Evolutionary conservation across 306 rosid species (phyloP).

Genomic region (Spatholobus suberectus): DNA sequence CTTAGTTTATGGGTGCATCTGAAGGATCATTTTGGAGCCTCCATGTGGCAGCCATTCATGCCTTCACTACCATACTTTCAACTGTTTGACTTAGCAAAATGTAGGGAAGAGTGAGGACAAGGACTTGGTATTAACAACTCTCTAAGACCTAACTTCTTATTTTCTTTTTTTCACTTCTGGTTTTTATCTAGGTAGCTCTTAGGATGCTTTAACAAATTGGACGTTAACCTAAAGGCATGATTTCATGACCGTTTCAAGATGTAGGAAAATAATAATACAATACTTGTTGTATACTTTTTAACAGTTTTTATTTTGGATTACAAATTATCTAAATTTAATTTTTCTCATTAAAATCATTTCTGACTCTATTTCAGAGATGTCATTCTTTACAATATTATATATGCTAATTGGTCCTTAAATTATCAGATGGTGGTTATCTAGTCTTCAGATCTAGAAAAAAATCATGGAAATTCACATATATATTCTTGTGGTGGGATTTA

Average conservation of each 20-base stretch:
- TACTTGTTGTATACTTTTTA: neutral
- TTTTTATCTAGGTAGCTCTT: conserved; percentile 3
- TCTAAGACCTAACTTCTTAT: neutral
- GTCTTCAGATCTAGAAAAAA: neutral
- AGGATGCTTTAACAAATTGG: conserved; percentile 37
- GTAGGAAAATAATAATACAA: neutral
- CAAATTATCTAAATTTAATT: neutral
- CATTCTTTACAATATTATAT: too few species aligned
- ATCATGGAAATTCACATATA: neutral
- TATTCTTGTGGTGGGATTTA: neutral
- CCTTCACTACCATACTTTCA: conserved; percentile 46
- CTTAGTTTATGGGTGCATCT: conserved; percentile 41
- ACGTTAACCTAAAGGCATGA: conserved; percentile 1
- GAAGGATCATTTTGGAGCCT: conserved; percentile 53
- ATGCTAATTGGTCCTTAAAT: too few species aligned
- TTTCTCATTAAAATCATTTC: neutral
- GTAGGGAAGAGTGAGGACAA: conserved; percentile 37
- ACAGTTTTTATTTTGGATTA: neutral
- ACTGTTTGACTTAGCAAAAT: conserved; percentile 53
- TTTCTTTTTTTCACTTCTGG: neutral
- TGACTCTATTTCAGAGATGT: too few species aligned
- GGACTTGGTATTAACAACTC: conserved; percentile 19
- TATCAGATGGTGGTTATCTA: too few species aligned
- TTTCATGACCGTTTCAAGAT: conserved; percentile 18
- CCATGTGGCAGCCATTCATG: conserved; percentile 72